Base-by-base conservation (phyloP, 495 filamentous ascomycete species). In the Xylaria intraflava region DNA sequence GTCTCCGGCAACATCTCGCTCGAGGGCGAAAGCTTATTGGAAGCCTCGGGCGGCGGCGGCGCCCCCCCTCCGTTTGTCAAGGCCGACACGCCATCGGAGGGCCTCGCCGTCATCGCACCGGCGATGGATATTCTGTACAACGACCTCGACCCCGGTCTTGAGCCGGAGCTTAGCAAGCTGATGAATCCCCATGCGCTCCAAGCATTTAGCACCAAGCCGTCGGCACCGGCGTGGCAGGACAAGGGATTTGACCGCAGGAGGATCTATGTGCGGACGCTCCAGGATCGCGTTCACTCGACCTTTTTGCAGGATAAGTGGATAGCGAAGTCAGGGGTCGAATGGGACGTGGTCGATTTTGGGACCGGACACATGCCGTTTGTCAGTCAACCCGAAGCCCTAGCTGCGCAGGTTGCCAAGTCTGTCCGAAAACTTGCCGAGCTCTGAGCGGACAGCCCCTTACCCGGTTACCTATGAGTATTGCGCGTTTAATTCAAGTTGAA, bases 341-440 rank as follows among this genome's bases (percentile, higher is more conserved):
- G 42, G 42, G 19, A 53, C 3, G 42, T 53, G 6, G 19, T 46
- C 14, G n/a, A 46, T 38, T 29, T 53, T 3, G 16, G 46, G 1
- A 40, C 42, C 0, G 51, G 51, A 0, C 51, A 53, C 14, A 46
- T 53, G 42, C 43, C 42, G n/a, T 53, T 53, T 16, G 23, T 53
- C 20, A 46, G 42, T 14, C 9, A 26, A 16, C 30, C 46, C 2
- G 12, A 49, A 49, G 46, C 11, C 23, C 16, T 49, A 3, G 46
- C 40, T 2, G 40, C 40, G 12, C n/a, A n/a, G n/a, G n/a, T n/a
- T n/a, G n/a, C n/a, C n/a, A n/a, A n/a, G n/a, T n/a, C n/a, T n/a
- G n/a, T n/a, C n/a, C n/a, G n/a, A n/a, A n/a, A n/a, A n/a, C n/a
- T n/a, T n/a, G n/a, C n/a, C n/a, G n/a, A n/a, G n/a, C n/a, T n/a